Conservation (phyloP, 805 yeast species). For the Metschnikowia sp. region DNA sequence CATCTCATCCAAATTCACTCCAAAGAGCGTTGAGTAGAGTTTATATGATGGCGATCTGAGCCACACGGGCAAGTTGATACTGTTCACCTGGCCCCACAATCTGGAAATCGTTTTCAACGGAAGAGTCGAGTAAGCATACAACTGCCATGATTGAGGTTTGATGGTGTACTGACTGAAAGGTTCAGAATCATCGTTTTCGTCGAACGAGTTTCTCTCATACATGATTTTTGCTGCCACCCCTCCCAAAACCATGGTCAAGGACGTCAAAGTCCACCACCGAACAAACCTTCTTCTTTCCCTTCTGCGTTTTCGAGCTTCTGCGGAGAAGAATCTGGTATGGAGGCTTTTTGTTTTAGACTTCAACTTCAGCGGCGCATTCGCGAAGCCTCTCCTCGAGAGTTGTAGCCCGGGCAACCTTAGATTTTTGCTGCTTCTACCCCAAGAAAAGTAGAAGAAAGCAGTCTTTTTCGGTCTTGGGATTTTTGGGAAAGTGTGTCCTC, state of each 20-base stretch:
- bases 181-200: constrained; percentile 26
- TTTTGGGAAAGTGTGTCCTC: constrained; percentile 38
- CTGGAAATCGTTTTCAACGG: constrained; percentile 91
- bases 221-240: constrained; percentile 50
- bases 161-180: constrained; percentile 38
- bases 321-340: constrained; percentile 40
- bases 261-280: constrained; percentile 54
- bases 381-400: constrained; percentile 31
- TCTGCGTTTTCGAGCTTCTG: constrained; percentile 39
- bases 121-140: constrained; percentile 82
- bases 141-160: constrained; percentile 80
- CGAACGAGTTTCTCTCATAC: constrained; percentile 30
- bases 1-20: constrained; percentile 87
- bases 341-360: constrained; percentile 34
- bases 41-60: constrained; percentile 76
- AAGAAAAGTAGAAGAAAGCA: constrained; percentile 48
- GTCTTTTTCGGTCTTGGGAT: constrained; percentile 58
- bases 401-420: constrained; percentile 18
- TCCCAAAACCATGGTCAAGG: constrained; percentile 49
- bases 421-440: constrained; percentile 24
- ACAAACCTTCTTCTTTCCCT: constrained; percentile 40
- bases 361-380: constrained; percentile 35
- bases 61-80: constrained; percentile 82
- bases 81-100: constrained; percentile 90
- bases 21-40: constrained; percentile 75